Evolutionary conservation across 495 filamentous ascomycete species (phyloP).

Genomic region (Penicillium psychrofluorescens): DNA sequence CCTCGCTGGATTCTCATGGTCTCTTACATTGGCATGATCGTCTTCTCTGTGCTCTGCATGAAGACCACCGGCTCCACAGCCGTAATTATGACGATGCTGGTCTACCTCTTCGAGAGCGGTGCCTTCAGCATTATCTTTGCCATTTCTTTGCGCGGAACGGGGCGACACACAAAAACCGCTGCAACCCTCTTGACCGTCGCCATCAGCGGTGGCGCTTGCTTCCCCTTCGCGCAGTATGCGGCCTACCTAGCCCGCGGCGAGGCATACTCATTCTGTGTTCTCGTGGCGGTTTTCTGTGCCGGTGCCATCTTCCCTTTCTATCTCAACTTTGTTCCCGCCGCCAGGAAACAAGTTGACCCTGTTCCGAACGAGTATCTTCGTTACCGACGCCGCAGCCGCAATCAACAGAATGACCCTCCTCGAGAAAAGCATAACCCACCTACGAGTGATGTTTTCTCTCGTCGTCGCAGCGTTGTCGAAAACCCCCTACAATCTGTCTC

Average conservation of each 20-base stretch:
- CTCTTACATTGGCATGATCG: conserved; percentile 47
- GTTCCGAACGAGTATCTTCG: conserved; percentile 39
- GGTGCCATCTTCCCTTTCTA: conserved; percentile 55
- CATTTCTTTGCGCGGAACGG: conserved; percentile 53
- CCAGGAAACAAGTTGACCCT: conserved; percentile 56
- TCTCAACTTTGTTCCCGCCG: conserved; percentile 46
- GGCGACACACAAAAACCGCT: conserved; percentile 52
- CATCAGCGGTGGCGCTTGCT: conserved; percentile 48
- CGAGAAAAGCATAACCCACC: conserved; percentile 31
- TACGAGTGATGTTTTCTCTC: conserved; percentile 29
- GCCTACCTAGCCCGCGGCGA: conserved; percentile 30
- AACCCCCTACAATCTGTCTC: conserved; percentile 24
- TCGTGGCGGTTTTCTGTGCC: conserved; percentile 50
- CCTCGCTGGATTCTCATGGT: conserved; percentile 56
- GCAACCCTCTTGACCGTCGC: conserved; percentile 46
- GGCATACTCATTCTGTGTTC: conserved; percentile 47
- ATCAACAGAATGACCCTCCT: conserved; percentile 8
- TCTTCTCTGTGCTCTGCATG: conserved; percentile 50
- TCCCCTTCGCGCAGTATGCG: conserved; percentile 48
- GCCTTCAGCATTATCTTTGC: conserved; percentile 59
- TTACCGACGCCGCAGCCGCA: conserved; percentile 18
- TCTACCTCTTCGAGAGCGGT: conserved; percentile 56
- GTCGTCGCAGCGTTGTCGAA: conserved; percentile 28
- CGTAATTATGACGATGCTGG: conserved; percentile 43
- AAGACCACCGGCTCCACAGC: conserved; percentile 37